Evolutionary conservation across 1,284 basidiomycete genomes (phyloP).

Genomic region (Violaceomyces palustris): DNA sequence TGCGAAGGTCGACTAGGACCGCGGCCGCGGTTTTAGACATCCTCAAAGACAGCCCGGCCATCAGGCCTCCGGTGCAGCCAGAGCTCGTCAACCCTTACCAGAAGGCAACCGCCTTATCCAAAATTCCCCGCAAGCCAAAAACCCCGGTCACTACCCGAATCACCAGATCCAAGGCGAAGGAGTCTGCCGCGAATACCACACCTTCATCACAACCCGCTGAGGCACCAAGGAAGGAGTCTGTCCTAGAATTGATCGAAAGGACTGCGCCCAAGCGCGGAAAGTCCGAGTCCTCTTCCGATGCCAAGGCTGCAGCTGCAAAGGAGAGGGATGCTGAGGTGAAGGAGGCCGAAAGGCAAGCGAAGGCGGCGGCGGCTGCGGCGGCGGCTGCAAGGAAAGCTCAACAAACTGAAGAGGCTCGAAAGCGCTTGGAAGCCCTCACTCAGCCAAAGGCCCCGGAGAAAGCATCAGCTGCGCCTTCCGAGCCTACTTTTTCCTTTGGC

Average conservation of each 20-base stretch:
- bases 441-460: constrained; percentile 11
- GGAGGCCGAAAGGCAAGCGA: constrained; percentile 1
- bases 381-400: constrained; percentile 16
- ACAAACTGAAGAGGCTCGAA: constrained; percentile 35
- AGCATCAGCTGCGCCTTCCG: neutral
- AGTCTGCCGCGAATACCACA: constrained; percentile 14
- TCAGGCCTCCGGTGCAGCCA: constrained; percentile 23
- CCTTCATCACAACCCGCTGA: too few relatives aligned
- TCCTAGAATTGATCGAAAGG: constrained; percentile 40
- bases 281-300: too few relatives aligned
- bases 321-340: neutral
- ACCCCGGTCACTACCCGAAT: constrained; percentile 12
- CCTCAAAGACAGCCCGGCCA: constrained; percentile 28
- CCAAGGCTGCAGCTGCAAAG: neutral
- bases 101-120: constrained; percentile 12
- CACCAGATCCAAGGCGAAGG: constrained; percentile 35
- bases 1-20: constrained; percentile 24
- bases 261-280: constrained; percentile 33
- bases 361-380: neutral
- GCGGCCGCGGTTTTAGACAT: constrained; percentile 37
- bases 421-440: constrained; percentile 27
- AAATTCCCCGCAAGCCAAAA: constrained; percentile 2
- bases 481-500: neutral
- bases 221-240: constrained; percentile 25
- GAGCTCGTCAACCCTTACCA: constrained; percentile 48